Conservation (phyloP, 768 basidiomycete species). For the Leccinum truebloodii region DNA sequence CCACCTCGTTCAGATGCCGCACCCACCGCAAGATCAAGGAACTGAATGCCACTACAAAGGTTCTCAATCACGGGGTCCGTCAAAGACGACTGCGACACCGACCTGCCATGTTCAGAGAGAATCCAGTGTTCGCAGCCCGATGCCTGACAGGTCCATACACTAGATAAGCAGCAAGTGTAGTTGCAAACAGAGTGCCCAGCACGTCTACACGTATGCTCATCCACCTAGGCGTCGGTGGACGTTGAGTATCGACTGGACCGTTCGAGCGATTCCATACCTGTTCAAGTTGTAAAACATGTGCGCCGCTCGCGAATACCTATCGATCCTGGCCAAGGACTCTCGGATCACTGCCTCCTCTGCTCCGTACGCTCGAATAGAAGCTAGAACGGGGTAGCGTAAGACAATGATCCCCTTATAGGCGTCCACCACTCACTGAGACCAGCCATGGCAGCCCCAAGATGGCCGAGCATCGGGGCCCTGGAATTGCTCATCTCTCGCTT, state of each 20-base stretch:
- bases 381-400: neutral
- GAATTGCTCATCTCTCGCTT: slow-evolving; percentile 10
- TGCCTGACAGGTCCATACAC: slow-evolving; percentile 7
- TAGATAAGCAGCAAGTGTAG: neutral
- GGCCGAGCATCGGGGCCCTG: slow-evolving; percentile 1
- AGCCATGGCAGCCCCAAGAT: slow-evolving; percentile 4
- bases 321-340: slow-evolving; percentile 47
- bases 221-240: slow-evolving; percentile 36
- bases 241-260: neutral
- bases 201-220: slow-evolving; percentile 55
- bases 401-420: accelerated
- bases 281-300: slow-evolving; percentile 50
- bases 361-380: slow-evolving; percentile 36
- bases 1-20: slow-evolving; percentile 45
- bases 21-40: slow-evolving; percentile 54
- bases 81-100: neutral
- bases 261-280: slow-evolving; percentile 29
- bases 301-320: slow-evolving; percentile 45
- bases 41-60: slow-evolving; percentile 51
- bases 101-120: slow-evolving; percentile 45
- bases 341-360: slow-evolving; percentile 45
- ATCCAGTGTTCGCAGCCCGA: slow-evolving; percentile 33
- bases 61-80: neutral
- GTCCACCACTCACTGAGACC: neutral
- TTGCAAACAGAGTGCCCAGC: slow-evolving; percentile 18